Percentiles rank a stretch among this genome's conserved stretches.
phyloP scores from a whole-genome alignment of 208 protist species.

The Acanthamoeba divionensis region DNA sequence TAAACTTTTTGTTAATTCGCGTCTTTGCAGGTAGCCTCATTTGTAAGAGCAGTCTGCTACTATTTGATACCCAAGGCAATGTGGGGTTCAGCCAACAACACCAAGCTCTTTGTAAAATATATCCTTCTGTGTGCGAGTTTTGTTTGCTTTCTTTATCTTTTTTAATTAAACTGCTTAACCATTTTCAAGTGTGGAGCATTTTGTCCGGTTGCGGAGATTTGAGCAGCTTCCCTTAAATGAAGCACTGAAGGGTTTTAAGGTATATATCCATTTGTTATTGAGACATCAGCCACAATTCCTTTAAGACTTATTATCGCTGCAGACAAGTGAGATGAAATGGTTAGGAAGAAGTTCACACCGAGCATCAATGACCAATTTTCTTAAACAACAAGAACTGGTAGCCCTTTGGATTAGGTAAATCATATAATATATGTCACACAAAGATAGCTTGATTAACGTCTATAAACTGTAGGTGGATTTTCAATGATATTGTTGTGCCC shows the following conservation, averaged over 20 bases:
- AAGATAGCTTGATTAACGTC: no score
- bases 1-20: background rate
- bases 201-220: background rate
- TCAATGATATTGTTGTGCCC: background rate
- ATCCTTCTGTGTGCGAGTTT: background rate
- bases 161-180: background rate
- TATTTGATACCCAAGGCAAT: background rate
- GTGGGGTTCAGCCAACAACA: slow-evolving; percentile 40
- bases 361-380: background rate
- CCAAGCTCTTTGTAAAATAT: background rate
- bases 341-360: background rate
- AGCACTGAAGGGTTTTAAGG: background rate
- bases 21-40: slow-evolving; percentile 18
- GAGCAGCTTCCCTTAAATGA: background rate
- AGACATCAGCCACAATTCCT: background rate
- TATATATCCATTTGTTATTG: background rate
- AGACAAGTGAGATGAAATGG: slow-evolving; percentile 16
- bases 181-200: background rate
- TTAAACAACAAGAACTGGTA: no score
- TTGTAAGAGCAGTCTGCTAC: slow-evolving; percentile 21
- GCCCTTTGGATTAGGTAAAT: no score
- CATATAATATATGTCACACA: no score
- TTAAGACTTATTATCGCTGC: background rate
- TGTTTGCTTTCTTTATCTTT: background rate
- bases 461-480: slow-evolving; percentile 21